These are phyloP conservation scores for Bonnemaisonia californica DNA, from an alignment of 31 red algal species.

Conservation along the genomic window DNA sequence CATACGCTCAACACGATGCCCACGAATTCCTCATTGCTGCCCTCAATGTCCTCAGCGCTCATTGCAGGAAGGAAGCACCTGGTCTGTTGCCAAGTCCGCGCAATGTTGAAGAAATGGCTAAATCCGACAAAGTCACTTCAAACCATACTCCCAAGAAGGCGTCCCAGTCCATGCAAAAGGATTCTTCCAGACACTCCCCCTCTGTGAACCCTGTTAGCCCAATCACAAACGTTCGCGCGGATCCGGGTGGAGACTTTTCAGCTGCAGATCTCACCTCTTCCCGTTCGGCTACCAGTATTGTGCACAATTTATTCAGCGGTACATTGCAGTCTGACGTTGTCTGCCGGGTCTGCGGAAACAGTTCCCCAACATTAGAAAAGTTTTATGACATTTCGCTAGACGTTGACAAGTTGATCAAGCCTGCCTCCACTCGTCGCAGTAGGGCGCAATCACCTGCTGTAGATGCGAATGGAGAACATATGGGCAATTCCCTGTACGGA, in stretches of 20 bases:
- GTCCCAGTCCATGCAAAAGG: not conserved
- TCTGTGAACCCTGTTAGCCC: conserved; percentile 37
- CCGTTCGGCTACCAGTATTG: conserved; percentile 45
- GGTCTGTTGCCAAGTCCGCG: not conserved
- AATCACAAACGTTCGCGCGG: conserved; percentile 38
- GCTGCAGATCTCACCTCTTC: conserved; percentile 9
- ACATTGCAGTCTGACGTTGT: conserved; percentile 85
- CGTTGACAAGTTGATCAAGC: conserved; percentile 67
- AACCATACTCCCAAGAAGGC: not conserved
- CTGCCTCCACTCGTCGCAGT: conserved; percentile 52
- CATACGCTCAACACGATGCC: conserved; percentile 96
- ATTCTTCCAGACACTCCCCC: conserved; percentile 3
- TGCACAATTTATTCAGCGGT: conserved; percentile 83
- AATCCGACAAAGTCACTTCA: not conserved
- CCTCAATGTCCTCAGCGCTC: conserved; percentile 71
- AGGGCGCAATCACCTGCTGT: conserved; percentile 46
- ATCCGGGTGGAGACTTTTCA: conserved; percentile 31
- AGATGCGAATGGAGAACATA: conserved; percentile 16
- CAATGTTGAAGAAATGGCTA: not conserved
- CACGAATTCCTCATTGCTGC: conserved; percentile 89
- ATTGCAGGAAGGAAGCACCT: conserved; percentile 43
- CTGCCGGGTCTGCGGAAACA: conserved; percentile 76
- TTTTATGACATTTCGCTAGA: conserved; percentile 94
- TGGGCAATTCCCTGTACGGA: not conserved
- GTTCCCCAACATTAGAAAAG: conserved; percentile 82